These are phyloP conservation scores for Backusella parvicylindrica DNA, from an alignment of 192 early-diverging fungal species.

Conservation along the genomic window DNA sequence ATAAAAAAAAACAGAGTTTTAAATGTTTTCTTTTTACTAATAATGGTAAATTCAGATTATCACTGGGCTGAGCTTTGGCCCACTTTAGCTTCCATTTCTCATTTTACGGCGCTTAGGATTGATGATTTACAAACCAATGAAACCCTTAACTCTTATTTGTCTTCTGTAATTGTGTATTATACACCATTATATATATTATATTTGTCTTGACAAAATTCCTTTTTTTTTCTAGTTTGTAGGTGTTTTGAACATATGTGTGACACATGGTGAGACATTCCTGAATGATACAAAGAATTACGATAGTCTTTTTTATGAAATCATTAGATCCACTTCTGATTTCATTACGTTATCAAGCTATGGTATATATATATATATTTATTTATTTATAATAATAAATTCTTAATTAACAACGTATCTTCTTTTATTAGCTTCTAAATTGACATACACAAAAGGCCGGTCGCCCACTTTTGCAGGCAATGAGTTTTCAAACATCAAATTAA, in stretches of 20 bases:
- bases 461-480: not conserved
- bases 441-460: not conserved
- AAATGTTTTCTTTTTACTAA: not conserved
- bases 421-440: not conserved
- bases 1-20: not conserved
- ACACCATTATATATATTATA: not conserved
- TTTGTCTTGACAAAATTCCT: not conserved
- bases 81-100: constrained; percentile 38
- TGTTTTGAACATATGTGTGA: constrained; percentile 40
- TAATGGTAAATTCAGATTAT: constrained; percentile 37
- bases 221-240: not conserved
- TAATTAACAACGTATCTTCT: not conserved
- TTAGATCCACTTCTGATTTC: constrained; percentile 34
- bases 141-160: constrained; percentile 34
- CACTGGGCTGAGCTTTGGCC: constrained; percentile 57
- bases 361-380: constrained; percentile 5
- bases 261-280: constrained; percentile 47
- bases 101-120: constrained; percentile 40
- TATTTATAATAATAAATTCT: not conserved
- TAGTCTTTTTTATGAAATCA: constrained; percentile 52
- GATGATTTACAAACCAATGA: constrained; percentile 29
- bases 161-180: constrained; percentile 28
- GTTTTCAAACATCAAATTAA: constrained; percentile 23
- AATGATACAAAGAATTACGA: constrained; percentile 48
- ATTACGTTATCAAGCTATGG: constrained; percentile 15